These are phyloP conservation scores for Pascua guehoae DNA, from an alignment of 1,284 basidiomycete species.

Conservation along the genomic window DNA sequence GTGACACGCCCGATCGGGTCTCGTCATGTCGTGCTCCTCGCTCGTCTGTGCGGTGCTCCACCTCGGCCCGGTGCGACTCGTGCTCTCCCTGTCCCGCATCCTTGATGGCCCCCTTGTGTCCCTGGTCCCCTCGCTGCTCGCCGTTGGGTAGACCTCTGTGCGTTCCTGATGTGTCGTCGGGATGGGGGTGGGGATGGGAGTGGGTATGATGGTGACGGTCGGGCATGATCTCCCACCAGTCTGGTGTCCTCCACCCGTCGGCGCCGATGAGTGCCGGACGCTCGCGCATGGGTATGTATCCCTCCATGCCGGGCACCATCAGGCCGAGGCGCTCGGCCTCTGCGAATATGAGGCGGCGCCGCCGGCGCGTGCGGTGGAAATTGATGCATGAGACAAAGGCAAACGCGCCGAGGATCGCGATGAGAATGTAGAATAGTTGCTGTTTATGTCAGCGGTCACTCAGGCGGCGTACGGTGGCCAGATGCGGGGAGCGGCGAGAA, in stretches of 20 bases:
- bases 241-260: constrained; percentile 33
- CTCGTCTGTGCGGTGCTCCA: too few species aligned
- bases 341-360: constrained; percentile 29
- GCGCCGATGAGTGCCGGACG: constrained; percentile 20
- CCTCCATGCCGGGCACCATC: constrained; percentile 43
- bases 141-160: not conserved
- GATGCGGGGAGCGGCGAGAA: too few species aligned
- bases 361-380: constrained; percentile 32
- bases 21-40: too few species aligned
- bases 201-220: not conserved
- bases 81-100: not conserved
- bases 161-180: not conserved
- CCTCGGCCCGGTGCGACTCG: too few species aligned
- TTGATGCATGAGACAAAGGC: constrained; percentile 37
- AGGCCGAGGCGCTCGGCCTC: constrained; percentile 43
- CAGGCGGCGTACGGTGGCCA: too few species aligned
- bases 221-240: constrained; percentile 40
- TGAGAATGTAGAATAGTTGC: constrained; percentile 47
- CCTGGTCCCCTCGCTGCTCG: too few species aligned
- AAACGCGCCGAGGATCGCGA: constrained; percentile 42
- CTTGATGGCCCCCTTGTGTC: too few species aligned
- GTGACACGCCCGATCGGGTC: too few species aligned
- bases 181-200: not conserved
- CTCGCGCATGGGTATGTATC: constrained; percentile 42
- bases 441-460: not conserved